Percentiles rank a stretch among this genome's conserved stretches.
phyloP scores from a whole-genome alignment of 2,329 filamentous ascomycete genomes.

The Thielaviopsis musarum region DNA sequence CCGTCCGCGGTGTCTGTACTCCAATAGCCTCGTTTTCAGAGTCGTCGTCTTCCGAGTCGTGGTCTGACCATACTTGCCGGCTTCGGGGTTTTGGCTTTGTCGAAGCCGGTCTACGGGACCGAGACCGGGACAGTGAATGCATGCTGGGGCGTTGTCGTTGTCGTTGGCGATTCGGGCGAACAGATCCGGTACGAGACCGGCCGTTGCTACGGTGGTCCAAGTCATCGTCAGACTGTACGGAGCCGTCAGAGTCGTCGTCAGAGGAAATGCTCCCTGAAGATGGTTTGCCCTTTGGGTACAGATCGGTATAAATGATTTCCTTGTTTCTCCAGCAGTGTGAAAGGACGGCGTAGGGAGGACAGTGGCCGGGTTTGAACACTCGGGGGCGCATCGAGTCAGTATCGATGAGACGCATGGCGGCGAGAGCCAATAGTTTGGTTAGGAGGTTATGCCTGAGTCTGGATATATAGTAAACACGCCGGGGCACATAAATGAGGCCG shows the following conservation, averaged over 20 bases:
- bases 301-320: conserved; percentile 8
- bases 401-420: conserved; percentile 10
- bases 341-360: conserved; percentile 9
- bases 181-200: background rate
- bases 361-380: conserved; percentile 2
- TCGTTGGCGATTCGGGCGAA: background rate
- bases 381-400: conserved; percentile 8
- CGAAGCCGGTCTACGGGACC: background rate
- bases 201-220: background rate
- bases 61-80: background rate
- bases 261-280: conserved; percentile 1
- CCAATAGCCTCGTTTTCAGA: background rate
- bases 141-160: background rate
- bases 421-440: too few relatives aligned
- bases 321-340: conserved; percentile 6
- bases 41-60: conserved; percentile 1
- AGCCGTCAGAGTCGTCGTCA: background rate
- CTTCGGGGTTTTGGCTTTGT: background rate
- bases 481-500: too few relatives aligned
- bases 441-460: too few relatives aligned
- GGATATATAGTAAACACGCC: too few relatives aligned
- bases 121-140: background rate
- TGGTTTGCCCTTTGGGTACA: background rate
- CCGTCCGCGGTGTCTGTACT: conserved; percentile 5
- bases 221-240: conserved; percentile 1